These are phyloP conservation scores for Balakata baccata DNA, from an alignment of 345 rosid species.

Conservation along the genomic window DNA sequence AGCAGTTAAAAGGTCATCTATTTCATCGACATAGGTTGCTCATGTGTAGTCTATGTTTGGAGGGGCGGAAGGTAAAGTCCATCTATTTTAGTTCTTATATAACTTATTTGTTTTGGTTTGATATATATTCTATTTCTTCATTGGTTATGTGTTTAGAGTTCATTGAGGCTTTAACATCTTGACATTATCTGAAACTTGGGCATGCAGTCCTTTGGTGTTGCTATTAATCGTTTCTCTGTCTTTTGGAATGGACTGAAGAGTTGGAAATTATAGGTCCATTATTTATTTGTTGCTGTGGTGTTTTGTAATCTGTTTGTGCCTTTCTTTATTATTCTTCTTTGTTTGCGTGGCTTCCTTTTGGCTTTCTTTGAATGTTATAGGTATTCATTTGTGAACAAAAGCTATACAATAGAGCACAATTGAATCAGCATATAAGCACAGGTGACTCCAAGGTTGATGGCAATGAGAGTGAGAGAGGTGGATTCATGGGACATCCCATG, in stretches of 20 bases:
- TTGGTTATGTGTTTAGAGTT: background rate
- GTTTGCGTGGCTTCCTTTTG: background rate
- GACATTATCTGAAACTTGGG: background rate
- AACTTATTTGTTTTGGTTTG: background rate
- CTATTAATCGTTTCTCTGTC: background rate
- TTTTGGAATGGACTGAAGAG: background rate
- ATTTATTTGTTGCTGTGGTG: background rate
- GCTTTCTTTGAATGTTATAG: constrained; percentile 35
- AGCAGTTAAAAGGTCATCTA: constrained; percentile 90
- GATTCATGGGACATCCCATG: constrained; percentile 86
- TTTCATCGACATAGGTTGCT: constrained; percentile 70
- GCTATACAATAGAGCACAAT: constrained; percentile 70
- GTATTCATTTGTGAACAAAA: constrained; percentile 93
- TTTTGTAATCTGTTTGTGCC: background rate
- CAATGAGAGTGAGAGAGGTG: constrained; percentile 92
- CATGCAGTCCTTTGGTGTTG: background rate
- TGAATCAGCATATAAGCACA: constrained; percentile 76
- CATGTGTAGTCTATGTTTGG: constrained; percentile 90
- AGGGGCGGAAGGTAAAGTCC: constrained; percentile 77
- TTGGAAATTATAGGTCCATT: background rate
- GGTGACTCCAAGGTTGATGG: constrained; percentile 98
- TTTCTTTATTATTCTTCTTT: background rate
- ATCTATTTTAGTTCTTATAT: background rate
- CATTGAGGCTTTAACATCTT: background rate
- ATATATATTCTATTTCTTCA: background rate